phyloP scores from a whole-genome alignment of 306 rosid genomes.

The Malus sieversii region DNA sequence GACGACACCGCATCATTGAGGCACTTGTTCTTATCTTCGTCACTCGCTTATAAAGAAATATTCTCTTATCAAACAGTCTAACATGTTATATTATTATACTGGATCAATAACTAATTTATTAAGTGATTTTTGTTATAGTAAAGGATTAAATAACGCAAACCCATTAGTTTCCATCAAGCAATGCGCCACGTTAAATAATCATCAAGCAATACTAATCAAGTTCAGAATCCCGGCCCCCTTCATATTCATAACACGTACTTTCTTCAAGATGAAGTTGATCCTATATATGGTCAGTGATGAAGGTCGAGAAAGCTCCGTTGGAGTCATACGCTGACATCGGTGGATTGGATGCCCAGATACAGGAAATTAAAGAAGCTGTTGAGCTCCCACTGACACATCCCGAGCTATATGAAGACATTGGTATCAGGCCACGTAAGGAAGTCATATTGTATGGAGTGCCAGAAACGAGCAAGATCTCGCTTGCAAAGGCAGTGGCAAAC shows the following conservation, averaged over 20 bases:
- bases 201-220: background rate
- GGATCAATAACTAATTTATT: too few species aligned
- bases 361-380: slow-evolving; percentile 97
- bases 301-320: slow-evolving; percentile 95
- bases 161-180: slow-evolving; percentile 24
- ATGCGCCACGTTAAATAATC: slow-evolving; percentile 40
- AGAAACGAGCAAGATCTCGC: slow-evolving; percentile 92
- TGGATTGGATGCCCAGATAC: slow-evolving; percentile 94
- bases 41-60: too few species aligned
- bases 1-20: too few species aligned
- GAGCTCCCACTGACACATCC: slow-evolving; percentile 98
- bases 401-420: slow-evolving; percentile 93
- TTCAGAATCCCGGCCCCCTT: slow-evolving; percentile 44
- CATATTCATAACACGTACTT: slow-evolving; percentile 24
- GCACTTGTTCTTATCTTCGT: too few species aligned
- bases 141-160: too few species aligned
- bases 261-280: slow-evolving; percentile 97
- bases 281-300: slow-evolving; percentile 72
- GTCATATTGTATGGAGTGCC: slow-evolving; percentile 90
- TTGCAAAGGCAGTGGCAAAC: slow-evolving; percentile 98
- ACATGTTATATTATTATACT: too few species aligned
- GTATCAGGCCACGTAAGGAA: slow-evolving; percentile 96
- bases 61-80: too few species aligned
- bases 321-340: slow-evolving; percentile 98
- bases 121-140: too few species aligned